Evolutionary conservation across 2,329 filamentous ascomycete species (phyloP).

Genomic region (Colletotrichum tropicale): DNA sequence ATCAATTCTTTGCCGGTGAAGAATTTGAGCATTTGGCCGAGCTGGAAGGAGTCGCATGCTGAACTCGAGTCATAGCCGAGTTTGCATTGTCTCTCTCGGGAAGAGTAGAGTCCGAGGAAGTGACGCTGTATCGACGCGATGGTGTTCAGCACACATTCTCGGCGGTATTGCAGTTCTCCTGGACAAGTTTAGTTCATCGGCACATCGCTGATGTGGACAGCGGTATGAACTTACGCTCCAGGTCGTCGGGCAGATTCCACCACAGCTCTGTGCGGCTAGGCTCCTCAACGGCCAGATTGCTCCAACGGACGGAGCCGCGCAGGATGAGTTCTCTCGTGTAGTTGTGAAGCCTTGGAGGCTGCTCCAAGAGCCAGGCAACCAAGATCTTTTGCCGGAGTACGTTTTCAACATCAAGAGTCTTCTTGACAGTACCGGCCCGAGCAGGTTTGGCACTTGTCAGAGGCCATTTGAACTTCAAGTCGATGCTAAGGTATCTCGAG

Average conservation of each 20-base stretch:
- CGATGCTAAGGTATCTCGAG: slow-evolving; percentile 53
- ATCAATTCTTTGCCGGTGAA: slow-evolving; percentile 66
- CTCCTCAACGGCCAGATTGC: slow-evolving; percentile 38
- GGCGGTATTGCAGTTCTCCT: slow-evolving; percentile 71
- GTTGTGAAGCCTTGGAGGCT: slow-evolving; percentile 62
- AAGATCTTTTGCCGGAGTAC: slow-evolving; percentile 72
- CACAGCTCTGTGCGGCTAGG: slow-evolving; percentile 52
- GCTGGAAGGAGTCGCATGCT: slow-evolving; percentile 78
- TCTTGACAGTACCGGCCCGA: slow-evolving; percentile 36
- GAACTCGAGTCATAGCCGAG: slow-evolving; percentile 75
- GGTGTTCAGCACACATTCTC: slow-evolving; percentile 70
- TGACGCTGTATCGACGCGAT: slow-evolving; percentile 72
- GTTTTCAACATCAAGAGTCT: slow-evolving; percentile 62
- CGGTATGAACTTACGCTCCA: slow-evolving; percentile 61
- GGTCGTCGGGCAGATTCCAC: slow-evolving; percentile 73
- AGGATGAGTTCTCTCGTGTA: slow-evolving; percentile 71
- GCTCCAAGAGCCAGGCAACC: slow-evolving; percentile 68
- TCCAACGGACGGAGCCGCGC: slow-evolving; percentile 67
- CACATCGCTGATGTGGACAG: not conserved
- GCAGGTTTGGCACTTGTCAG: slow-evolving; percentile 41
- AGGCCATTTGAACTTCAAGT: slow-evolving; percentile 61
- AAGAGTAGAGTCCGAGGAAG: slow-evolving; percentile 71
- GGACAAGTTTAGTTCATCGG: not conserved
- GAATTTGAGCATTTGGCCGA: slow-evolving; percentile 79
- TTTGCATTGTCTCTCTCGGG: slow-evolving; percentile 70